Percentiles rank a stretch among this genome's conserved stretches.
Conservation (phyloP, 164 flowering plant genomes). For the Chloranthus sessilifolius region DNA sequence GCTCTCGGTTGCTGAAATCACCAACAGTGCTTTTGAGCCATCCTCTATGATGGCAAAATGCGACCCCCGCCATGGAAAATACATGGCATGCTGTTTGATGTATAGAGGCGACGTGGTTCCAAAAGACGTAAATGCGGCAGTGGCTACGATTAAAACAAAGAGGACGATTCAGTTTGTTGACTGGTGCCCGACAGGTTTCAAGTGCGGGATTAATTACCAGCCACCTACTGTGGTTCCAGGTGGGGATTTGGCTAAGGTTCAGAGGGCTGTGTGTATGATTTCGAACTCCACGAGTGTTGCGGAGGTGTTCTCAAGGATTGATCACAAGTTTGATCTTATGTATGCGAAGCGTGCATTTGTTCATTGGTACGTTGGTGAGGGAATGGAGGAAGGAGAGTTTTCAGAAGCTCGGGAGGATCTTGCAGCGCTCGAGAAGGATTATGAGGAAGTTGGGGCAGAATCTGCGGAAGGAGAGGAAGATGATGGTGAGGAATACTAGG, state of each 20-base stretch:
- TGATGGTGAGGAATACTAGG: slow-evolving; percentile 46
- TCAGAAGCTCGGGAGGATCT: slow-evolving; percentile 66
- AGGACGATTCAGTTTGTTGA: slow-evolving; percentile 70
- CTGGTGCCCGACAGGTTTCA: slow-evolving; percentile 64
- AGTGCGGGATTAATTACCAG: slow-evolving; percentile 60
- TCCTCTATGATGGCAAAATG: slow-evolving; percentile 67
- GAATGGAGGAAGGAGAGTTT: slow-evolving; percentile 78
- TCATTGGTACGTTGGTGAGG: slow-evolving; percentile 79
- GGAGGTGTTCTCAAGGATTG: slow-evolving; percentile 59
- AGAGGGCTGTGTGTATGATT: slow-evolving; percentile 67
- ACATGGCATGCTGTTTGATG: slow-evolving; percentile 74
- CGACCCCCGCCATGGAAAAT: slow-evolving; percentile 65
- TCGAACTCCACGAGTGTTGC: slow-evolving; percentile 60
- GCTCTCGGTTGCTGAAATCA: slow-evolving; percentile 58
- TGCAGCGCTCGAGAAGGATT: slow-evolving; percentile 62
- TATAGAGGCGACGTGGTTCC: slow-evolving; percentile 76
- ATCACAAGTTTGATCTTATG: slow-evolving; percentile 64
- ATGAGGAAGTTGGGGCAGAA: slow-evolving; percentile 66
- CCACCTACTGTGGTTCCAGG: slow-evolving; percentile 66
- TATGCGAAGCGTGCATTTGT: slow-evolving; percentile 67
- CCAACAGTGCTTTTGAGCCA: slow-evolving; percentile 60
- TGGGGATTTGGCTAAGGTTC: slow-evolving; percentile 62
- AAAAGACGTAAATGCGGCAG: slow-evolving; percentile 68
- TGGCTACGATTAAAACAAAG: slow-evolving; percentile 60
- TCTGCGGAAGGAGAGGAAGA: slow-evolving; percentile 58